Evolutionary conservation across 306 rosid species (phyloP).

Genomic region (Gleditsia sinensis): DNA sequence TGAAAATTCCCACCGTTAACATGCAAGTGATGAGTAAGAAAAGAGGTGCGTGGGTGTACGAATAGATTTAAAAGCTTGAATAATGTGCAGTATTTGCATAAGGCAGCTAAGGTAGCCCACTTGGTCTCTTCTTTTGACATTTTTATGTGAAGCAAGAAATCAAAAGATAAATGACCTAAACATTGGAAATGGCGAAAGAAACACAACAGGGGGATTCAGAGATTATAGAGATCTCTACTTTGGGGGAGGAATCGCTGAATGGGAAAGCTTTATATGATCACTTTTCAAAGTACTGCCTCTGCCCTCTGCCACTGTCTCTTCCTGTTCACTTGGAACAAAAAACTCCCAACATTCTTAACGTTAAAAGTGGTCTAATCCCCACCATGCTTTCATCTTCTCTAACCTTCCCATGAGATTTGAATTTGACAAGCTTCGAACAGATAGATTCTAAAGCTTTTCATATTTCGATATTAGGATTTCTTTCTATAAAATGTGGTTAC

Average conservation of each 20-base stretch:
- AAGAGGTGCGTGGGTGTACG: constrained; percentile 27
- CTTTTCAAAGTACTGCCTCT: constrained; percentile 54
- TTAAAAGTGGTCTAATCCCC: constrained; percentile 66
- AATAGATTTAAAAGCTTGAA: constrained; percentile 29
- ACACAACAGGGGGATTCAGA: constrained; percentile 47
- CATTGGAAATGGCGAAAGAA: constrained; percentile 81
- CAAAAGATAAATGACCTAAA: constrained; percentile 52
- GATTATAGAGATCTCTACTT: constrained; percentile 52
- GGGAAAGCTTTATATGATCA: constrained; percentile 60
- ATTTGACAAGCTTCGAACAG: background rate
- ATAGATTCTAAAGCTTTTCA: constrained; percentile 1
- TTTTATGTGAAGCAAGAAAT: constrained; percentile 42
- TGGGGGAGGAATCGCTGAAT: constrained; percentile 55
- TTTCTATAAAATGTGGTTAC: too few relatives aligned
- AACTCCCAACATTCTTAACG: constrained; percentile 67
- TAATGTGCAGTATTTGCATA: constrained; percentile 25
- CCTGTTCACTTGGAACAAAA: constrained; percentile 11
- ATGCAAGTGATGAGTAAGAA: background rate
- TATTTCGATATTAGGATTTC: background rate
- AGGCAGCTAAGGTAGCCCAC: constrained; percentile 28
- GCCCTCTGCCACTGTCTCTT: background rate
- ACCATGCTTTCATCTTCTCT: constrained; percentile 51
- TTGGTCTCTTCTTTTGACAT: constrained; percentile 58
- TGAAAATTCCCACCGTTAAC: constrained; percentile 20
- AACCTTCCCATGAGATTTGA: constrained; percentile 28